Evolutionary conservation across 2,329 filamentous ascomycete genomes (phyloP).

Genomic region (Ceratocystis harringtonii): DNA sequence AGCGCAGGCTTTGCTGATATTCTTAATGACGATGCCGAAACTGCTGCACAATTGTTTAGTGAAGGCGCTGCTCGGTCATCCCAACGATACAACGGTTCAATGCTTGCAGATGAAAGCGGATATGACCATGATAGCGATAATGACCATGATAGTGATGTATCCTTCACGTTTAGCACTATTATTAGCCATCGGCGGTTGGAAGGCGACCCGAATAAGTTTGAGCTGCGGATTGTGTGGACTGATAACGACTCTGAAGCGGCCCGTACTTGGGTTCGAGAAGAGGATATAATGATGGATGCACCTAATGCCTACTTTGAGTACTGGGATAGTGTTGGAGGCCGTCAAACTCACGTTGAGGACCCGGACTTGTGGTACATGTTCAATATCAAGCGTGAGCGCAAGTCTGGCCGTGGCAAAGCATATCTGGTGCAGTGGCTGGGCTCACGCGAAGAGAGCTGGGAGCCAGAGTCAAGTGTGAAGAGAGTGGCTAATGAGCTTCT

Average conservation of each 20-base stretch:
- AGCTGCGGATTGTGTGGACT: constrained; percentile 11
- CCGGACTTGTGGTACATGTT: constrained; percentile 17
- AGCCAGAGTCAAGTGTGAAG: constrained; percentile 8
- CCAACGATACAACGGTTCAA: not conserved
- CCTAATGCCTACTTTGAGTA: constrained; percentile 13
- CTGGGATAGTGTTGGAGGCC: constrained; percentile 12
- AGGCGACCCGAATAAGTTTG: constrained; percentile 11
- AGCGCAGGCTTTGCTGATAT: not conserved
- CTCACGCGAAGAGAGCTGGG: constrained; percentile 15
- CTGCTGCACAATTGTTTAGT: not conserved
- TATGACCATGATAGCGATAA: not conserved
- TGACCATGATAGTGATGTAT: not conserved
- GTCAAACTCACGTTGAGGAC: constrained; percentile 12
- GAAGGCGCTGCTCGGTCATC: not conserved
- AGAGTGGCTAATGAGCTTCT: constrained; percentile 7
- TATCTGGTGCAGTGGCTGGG: constrained; percentile 15
- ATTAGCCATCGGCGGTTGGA: constrained; percentile 5
- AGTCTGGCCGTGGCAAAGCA: not conserved
- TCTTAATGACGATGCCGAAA: not conserved
- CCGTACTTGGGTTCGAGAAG: constrained; percentile 9
- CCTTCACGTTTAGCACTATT: not conserved
- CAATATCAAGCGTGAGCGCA: constrained; percentile 9
- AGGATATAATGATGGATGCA: constrained; percentile 13
- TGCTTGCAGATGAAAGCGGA: not conserved
- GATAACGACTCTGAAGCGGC: not conserved